These are phyloP conservation scores for Trichoderma sp. DNA, from an alignment of 2,329 filamentous ascomycete genomes.

Conservation along the genomic window DNA sequence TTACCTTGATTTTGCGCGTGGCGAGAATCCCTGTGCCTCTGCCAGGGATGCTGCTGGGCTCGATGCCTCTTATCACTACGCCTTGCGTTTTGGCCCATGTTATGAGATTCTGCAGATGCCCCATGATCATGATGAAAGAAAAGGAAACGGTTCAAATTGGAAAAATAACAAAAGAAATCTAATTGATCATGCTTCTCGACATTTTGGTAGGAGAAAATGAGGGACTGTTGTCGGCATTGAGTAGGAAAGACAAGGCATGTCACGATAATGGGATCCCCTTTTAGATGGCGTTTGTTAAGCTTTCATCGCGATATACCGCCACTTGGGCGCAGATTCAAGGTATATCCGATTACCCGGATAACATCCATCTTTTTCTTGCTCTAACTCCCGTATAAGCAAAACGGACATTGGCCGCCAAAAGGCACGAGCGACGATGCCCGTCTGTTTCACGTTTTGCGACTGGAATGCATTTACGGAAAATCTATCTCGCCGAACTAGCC, in stretches of 20 bases:
- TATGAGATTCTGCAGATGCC: constrained; percentile 9
- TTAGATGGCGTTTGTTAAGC: not conserved
- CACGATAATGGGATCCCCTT: not conserved
- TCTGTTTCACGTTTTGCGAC: not conserved
- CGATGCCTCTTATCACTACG: constrained; percentile 56
- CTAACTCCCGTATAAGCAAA: not conserved
- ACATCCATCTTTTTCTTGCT: not conserved
- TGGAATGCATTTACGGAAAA: not conserved
- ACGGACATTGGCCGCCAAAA: not conserved
- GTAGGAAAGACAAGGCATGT: not conserved
- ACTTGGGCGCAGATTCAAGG: not conserved
- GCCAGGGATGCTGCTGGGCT: constrained; percentile 61
- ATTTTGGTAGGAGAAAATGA: not conserved
- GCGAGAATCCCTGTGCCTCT: constrained; percentile 73
- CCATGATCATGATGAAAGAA: constrained; percentile 4
- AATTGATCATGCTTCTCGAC: not conserved
- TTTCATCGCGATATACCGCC: not conserved
- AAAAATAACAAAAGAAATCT: not conserved
- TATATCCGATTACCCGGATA: not conserved
- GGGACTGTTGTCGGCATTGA: not conserved
- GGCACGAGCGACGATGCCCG: not conserved
- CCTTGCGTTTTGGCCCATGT: constrained; percentile 15
- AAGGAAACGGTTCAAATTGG: not conserved
- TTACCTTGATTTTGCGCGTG: constrained; percentile 59
- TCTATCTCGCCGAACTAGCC: not conserved